Percentiles rank a stretch among this genome's conserved stretches.
Conservation (phyloP, 192 early-diverging fungal genomes). For the Rhizophagus sp. region DNA sequence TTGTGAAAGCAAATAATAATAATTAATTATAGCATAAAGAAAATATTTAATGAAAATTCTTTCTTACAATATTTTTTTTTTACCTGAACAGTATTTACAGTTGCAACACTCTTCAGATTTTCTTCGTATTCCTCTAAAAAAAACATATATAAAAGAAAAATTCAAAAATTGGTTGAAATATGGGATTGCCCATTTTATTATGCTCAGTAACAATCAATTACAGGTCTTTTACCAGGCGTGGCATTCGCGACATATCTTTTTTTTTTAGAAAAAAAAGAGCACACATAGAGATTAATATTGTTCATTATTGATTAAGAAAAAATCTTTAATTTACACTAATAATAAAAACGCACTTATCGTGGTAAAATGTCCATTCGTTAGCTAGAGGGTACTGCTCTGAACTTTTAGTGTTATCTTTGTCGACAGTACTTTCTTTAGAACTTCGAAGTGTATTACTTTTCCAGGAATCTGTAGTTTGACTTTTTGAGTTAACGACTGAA, state of each 20-base stretch:
- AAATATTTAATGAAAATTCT: neutral
- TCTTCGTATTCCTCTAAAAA: slow-evolving; percentile 43
- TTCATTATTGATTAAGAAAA: too few relatives aligned
- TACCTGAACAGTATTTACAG: slow-evolving; percentile 54
- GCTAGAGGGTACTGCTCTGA: slow-evolving; percentile 36
- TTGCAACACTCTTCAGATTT: slow-evolving; percentile 45
- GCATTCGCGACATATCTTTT: slow-evolving; percentile 48
- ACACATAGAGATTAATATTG: too few relatives aligned
- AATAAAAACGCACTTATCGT: slow-evolving; percentile 39
- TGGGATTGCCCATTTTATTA: neutral
- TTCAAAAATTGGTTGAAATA: neutral
- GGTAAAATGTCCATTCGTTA: slow-evolving; percentile 47
- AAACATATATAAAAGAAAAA: neutral
- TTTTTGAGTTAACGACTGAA: neutral
- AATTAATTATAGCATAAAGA: neutral
- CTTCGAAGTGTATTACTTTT: neutral
- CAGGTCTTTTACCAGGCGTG: slow-evolving; percentile 33
- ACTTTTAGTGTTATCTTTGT: slow-evolving; percentile 27
- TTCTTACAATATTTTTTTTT: neutral
- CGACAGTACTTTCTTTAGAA: slow-evolving; percentile 19
- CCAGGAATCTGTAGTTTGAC: neutral
- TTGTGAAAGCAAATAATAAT: slow-evolving; percentile 1
- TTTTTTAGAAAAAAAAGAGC: too few relatives aligned
- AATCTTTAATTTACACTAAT: neutral
- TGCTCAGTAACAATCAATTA: neutral